Conservation (phyloP, 768 basidiomycete genomes). For the Fibroporia radiculosa region DNA sequence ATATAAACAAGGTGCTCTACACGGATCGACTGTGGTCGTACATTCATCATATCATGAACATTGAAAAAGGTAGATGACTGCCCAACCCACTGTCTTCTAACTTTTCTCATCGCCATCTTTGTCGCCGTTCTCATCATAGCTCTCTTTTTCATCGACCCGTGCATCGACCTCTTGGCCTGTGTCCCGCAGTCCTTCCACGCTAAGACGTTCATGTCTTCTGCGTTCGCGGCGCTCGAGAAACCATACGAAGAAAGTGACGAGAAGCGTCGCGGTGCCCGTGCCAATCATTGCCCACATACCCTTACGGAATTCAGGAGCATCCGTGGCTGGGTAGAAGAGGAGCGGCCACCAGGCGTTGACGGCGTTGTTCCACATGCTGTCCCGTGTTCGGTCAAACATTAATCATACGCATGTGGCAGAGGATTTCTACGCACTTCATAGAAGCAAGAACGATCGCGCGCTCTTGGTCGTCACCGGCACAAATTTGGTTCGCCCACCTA, state of each 20-base stretch:
- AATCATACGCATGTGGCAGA: background rate
- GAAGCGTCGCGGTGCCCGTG: constrained; percentile 46
- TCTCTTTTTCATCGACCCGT: background rate
- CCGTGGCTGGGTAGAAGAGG: constrained; percentile 66
- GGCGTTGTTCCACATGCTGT: constrained; percentile 62
- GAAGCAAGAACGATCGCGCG: constrained; percentile 62
- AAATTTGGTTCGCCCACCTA: constrained; percentile 77
- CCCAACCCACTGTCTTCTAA: too few relatives aligned
- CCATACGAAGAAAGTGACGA: constrained; percentile 49
- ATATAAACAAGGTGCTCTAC: too few relatives aligned
- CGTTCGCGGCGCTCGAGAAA: constrained; percentile 38
- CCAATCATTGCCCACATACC: constrained; percentile 67
- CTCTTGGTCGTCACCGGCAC: constrained; percentile 63
- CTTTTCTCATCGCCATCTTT: too few relatives aligned
- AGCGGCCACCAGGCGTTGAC: constrained; percentile 67
- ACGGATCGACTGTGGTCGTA: too few relatives aligned
- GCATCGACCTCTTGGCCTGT: background rate
- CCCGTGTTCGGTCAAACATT: background rate
- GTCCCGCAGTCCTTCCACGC: too few relatives aligned
- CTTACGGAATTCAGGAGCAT: constrained; percentile 58
- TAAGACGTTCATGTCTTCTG: too few relatives aligned
- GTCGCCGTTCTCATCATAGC: background rate
- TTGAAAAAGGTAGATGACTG: too few relatives aligned
- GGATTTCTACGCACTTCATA: constrained; percentile 56
- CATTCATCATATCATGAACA: too few relatives aligned